Evolutionary conservation across 2,329 filamentous ascomycete genomes (phyloP), one percentile per base, ranked within the genome.

Genomic region (Trichoderma sp.): DNA sequence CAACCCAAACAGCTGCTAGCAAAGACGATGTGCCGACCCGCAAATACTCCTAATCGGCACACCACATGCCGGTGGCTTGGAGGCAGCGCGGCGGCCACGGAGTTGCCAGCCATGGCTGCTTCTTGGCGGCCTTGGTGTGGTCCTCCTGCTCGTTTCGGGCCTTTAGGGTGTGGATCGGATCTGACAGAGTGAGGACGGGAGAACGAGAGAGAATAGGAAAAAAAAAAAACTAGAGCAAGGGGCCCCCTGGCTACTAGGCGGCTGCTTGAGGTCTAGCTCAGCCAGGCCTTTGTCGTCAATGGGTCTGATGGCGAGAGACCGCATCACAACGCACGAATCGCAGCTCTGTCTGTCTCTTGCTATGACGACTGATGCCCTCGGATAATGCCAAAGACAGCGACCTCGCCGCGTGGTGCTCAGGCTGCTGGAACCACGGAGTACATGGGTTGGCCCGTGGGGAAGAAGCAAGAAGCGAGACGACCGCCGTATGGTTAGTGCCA

Each of bases 111-210:
- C 25, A 29, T 29, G 29, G 27, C 15, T 29, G 52, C 52, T 66
- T 48, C 53, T 66, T 65, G 61, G 61, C 52, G 45, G 53, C n/a
- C 25, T 27, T 32, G 29, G 42, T 42, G 29, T 52, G n/a, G 29
- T 27, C 34, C 27, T 64, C 61, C n/a, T 48, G 29, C 22, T 66
- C 63, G 63, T 66, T 57, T 66, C 63, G 63, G 63, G 52, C 63
- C 63, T 66, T 58, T 50, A 29, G 15, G 34, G 50, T 34, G 50
- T 45, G 35, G 61, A 25, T 22, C 39, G 13, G 61, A 64, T 56
- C 61, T 54, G 45, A 53, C 13, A 45, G 52, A 48, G n/a, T 48
- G 27, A 34, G n/a, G 34, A 17, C 52, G 32, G 17, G 42, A 29
- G 34, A 15, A 19, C 37, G 27, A 45, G 34, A 17, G 25, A 10